These are phyloP conservation scores for Boletus subcaerulescens DNA, from an alignment of 768 basidiomycete species.

Conservation along the genomic window DNA sequence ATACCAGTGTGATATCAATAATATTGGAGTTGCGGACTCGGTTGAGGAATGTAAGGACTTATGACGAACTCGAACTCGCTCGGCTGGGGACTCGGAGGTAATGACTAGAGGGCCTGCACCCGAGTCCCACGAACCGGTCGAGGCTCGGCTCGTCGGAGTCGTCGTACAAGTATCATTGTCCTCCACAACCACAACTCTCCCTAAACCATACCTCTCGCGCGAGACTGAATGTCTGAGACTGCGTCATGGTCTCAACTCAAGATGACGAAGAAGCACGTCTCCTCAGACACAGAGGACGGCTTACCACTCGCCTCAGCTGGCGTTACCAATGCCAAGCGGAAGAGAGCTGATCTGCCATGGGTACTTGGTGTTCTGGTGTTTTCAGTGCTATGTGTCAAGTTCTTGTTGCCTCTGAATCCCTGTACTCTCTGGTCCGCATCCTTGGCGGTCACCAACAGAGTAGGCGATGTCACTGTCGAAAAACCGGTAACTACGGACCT, in stretches of 20 bases:
- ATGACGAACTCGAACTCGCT: too few species aligned
- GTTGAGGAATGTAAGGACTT: too few species aligned
- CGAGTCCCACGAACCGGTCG: too few species aligned
- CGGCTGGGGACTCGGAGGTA: too few species aligned
- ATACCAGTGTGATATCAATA: too few species aligned
- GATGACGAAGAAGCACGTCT: background rate
- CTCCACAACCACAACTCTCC: too few species aligned
- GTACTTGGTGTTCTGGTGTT: conserved; percentile 11
- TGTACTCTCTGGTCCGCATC: background rate
- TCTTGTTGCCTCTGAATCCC: conserved; percentile 11
- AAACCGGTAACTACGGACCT: conserved; percentile 4
- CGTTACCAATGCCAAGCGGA: background rate
- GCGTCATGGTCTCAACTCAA: conserved; percentile 1
- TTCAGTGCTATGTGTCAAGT: conserved; percentile 12
- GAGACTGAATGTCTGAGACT: background rate
- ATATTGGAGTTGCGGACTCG: too few species aligned
- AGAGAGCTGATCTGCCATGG: conserved; percentile 10
- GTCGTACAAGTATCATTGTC: too few species aligned
- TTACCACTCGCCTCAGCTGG: background rate
- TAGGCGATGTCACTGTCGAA: background rate
- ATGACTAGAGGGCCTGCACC: too few species aligned
- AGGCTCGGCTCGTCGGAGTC: too few species aligned
- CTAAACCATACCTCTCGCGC: background rate
- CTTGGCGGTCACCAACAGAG: conserved; percentile 22
- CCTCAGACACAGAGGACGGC: background rate